A percentile compares a stretch with the other conserved stretches of the same genome.
phyloP scores from a whole-genome alignment of 1,284 basidiomycete genomes.

The Vanrija pseudolonga region DNA sequence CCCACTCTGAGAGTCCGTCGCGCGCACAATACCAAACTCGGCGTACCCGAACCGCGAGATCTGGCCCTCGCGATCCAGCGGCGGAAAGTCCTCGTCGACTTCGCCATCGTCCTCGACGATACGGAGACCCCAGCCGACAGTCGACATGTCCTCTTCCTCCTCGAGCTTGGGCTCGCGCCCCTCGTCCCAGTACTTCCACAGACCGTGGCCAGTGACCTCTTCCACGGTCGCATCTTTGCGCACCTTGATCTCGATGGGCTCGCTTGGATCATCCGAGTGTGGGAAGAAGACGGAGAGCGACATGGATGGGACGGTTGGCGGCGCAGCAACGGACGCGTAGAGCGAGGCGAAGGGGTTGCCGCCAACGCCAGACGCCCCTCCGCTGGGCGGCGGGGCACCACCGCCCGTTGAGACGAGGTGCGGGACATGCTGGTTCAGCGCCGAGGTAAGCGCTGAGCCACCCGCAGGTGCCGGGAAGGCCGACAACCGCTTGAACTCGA shows the following conservation, averaged over 20 bases:
- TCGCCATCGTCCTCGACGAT: slow-evolving; percentile 97
- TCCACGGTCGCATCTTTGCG: slow-evolving; percentile 87
- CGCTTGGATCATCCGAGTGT: slow-evolving; percentile 61
- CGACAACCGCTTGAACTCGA: slow-evolving; percentile 19
- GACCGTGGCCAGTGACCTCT: slow-evolving; percentile 88
- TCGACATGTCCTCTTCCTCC: slow-evolving; percentile 59
- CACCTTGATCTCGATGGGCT: slow-evolving; percentile 58
- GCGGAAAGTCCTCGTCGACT: slow-evolving; percentile 99
- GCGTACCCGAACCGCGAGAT: slow-evolving; percentile 86
- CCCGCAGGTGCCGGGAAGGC: background rate
- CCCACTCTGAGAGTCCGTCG: slow-evolving; percentile 69
- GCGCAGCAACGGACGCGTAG: slow-evolving; percentile 50
- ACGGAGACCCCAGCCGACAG: slow-evolving; percentile 87
- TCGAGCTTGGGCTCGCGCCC: slow-evolving; percentile 70
- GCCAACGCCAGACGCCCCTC: background rate
- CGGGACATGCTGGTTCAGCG: slow-evolving; percentile 40
- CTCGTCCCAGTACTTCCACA: slow-evolving; percentile 90
- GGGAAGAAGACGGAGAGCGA: slow-evolving; percentile 84
- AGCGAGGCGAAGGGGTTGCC: slow-evolving; percentile 48
- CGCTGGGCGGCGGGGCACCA: background rate
- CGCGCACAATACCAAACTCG: slow-evolving; percentile 78
- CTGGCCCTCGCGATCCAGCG: slow-evolving; percentile 80
- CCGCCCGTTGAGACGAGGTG: slow-evolving; percentile 29
- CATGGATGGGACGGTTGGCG: slow-evolving; percentile 47
- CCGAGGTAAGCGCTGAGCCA: slow-evolving; percentile 35